A percentile compares a stretch with the other conserved stretches of the same genome.
These are phyloP conservation scores for Narthecium ossifragum DNA, from an alignment of 106 monocot genomes.

Conservation along the genomic window DNA sequence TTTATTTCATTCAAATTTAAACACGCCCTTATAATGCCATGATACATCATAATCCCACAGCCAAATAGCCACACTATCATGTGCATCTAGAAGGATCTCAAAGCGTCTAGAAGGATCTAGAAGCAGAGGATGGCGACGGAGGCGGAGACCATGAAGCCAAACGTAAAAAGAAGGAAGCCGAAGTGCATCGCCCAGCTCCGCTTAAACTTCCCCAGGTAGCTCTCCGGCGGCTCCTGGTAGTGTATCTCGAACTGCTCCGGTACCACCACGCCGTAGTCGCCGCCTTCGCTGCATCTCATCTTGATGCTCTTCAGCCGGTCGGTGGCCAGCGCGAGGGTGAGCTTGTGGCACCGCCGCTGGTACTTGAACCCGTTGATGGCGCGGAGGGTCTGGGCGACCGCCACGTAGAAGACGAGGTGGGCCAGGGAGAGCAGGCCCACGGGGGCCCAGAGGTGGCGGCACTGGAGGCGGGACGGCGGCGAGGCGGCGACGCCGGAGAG, in stretches of 20 bases:
- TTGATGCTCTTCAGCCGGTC: slow-evolving; percentile 63
- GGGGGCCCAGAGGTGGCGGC: slow-evolving; percentile 89
- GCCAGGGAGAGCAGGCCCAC: slow-evolving; percentile 69
- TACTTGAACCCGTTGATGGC: slow-evolving; percentile 95
- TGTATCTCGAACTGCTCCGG: slow-evolving; percentile 57
- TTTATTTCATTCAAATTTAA: too few species aligned
- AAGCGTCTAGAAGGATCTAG: too few species aligned
- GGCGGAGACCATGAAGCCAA: slow-evolving; percentile 64
- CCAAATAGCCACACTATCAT: too few species aligned
- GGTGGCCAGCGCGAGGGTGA: slow-evolving; percentile 84
- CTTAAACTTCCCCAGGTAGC: slow-evolving; percentile 86
- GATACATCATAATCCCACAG: too few species aligned
- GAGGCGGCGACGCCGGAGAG: slow-evolving; percentile 27
- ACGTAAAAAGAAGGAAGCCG: slow-evolving; percentile 67
- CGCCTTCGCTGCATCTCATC: slow-evolving; percentile 15
- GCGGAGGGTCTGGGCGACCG: slow-evolving; percentile 88
- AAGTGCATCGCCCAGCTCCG: slow-evolving; percentile 88
- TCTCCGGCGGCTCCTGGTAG: slow-evolving; percentile 97
- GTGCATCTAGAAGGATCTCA: too few species aligned
- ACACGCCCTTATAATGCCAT: too few species aligned
- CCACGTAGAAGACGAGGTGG: slow-evolving; percentile 78
- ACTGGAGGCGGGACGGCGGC: slow-evolving; percentile 51
- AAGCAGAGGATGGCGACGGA: slow-evolving; percentile 65
- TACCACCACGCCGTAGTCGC: slow-evolving; percentile 10
- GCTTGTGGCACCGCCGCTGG: slow-evolving; percentile 97